Conservation (phyloP, 768 basidiomycete genomes). For the Sporobolomyces pararoseus region DNA sequence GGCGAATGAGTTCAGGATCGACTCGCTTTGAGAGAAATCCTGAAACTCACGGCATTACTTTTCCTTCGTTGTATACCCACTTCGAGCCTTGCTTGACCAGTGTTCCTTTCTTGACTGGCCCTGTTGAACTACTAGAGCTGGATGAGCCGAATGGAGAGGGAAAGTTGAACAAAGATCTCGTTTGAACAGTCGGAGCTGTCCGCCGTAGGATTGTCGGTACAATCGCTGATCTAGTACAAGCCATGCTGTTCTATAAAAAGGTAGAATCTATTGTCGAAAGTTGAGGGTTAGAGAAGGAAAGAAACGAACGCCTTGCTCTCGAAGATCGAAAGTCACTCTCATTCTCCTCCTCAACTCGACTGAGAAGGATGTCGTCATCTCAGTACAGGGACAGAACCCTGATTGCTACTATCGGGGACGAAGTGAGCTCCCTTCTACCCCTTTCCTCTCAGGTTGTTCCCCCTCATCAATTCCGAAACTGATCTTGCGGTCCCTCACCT, state of each 20-base stretch:
- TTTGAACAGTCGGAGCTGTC: background rate
- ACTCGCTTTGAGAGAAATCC: background rate
- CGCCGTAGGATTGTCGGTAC: background rate
- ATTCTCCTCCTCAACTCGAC: background rate
- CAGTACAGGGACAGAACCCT: constrained; percentile 63
- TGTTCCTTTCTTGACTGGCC: constrained; percentile 18
- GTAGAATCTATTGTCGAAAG: background rate
- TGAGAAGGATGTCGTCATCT: background rate
- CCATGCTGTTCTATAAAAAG: background rate
- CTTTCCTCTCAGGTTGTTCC: background rate
- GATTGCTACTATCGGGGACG: constrained; percentile 95
- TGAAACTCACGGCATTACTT: constrained; percentile 73
- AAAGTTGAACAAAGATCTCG: constrained; percentile 31
- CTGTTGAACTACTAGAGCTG: background rate
- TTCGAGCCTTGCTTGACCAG: constrained; percentile 50
- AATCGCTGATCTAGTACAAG: background rate
- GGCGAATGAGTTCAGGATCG: background rate
- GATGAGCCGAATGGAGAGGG: constrained; percentile 24
- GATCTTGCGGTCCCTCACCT: no score
- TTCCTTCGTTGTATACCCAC: constrained; percentile 74
- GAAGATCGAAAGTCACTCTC: background rate
- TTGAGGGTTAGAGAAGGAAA: background rate
- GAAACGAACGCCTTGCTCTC: background rate
- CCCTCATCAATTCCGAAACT: background rate
- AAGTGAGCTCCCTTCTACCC: constrained; percentile 57